These are phyloP conservation scores for Annulohypoxylon nitens DNA, from an alignment of 495 filamentous ascomycete genomes.

Conservation along the genomic window DNA sequence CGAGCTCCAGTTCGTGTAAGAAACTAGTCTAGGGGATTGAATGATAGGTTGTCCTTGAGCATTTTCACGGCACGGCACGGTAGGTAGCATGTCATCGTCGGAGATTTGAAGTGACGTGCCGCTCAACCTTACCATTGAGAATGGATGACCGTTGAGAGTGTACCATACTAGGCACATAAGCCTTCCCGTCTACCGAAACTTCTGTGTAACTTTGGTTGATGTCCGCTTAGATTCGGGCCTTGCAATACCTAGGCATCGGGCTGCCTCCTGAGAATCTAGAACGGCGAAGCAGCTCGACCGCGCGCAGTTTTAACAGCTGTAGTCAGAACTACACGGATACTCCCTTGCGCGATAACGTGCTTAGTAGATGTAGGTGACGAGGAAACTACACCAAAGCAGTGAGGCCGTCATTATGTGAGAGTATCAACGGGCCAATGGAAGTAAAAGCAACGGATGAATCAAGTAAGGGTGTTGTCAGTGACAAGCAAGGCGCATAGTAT, in stretches of 20 bases:
- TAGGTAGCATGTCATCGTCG: neutral
- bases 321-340: neutral
- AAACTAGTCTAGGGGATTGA: neutral
- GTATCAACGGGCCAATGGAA: too few relatives aligned
- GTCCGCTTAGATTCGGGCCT: neutral
- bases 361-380: neutral
- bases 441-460: neutral
- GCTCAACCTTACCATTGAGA: neutral
- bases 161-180: neutral
- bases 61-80: neutral
- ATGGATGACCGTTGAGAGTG: neutral
- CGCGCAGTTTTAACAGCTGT: neutral
- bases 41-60: neutral
- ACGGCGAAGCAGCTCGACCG: neutral
- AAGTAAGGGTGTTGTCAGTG: neutral
- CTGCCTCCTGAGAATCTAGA: neutral
- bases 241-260: neutral
- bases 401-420: conserved; percentile 7
- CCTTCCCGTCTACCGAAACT: neutral
- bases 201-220: too few relatives aligned
- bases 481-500: neutral
- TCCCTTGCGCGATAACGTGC: conserved; percentile 11
- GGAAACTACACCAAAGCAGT: neutral
- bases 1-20: neutral
- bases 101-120: conserved; percentile 1